Evolutionary conservation across 2,329 filamentous ascomycete species (phyloP).

Genomic region (Ascosphaera apis): DNA sequence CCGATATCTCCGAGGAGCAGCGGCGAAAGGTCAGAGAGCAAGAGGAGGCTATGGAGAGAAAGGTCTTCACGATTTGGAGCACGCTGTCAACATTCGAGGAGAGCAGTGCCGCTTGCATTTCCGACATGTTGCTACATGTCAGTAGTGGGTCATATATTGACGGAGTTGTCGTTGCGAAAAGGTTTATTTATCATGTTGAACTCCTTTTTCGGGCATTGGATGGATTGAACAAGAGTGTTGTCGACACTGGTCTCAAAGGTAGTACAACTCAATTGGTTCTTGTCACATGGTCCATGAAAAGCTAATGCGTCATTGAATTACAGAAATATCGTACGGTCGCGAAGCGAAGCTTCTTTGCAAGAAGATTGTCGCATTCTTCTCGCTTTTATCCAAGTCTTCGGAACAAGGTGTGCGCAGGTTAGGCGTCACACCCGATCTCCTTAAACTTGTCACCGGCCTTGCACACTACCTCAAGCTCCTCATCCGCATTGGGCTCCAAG

Average conservation of each 20-base stretch:
- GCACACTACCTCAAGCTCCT: slow-evolving; percentile 95
- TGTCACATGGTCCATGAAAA: background rate
- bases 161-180: slow-evolving; percentile 80
- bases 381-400: slow-evolving; percentile 79
- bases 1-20: slow-evolving; percentile 40
- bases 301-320: slow-evolving; percentile 7
- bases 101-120: slow-evolving; percentile 92
- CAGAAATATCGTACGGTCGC: slow-evolving; percentile 70
- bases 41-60: slow-evolving; percentile 91
- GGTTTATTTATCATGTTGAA: slow-evolving; percentile 90
- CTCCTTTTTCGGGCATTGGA: slow-evolving; percentile 78
- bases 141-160: slow-evolving; percentile 95
- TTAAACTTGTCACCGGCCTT: slow-evolving; percentile 88
- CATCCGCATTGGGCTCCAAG: slow-evolving; percentile 90
- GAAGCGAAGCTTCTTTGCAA: slow-evolving; percentile 99
- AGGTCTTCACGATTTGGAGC: slow-evolving; percentile 96
- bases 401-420: slow-evolving; percentile 75
- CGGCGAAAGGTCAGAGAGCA: slow-evolving; percentile 57
- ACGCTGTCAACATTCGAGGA: slow-evolving; percentile 93
- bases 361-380: slow-evolving; percentile 97
- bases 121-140: slow-evolving; percentile 94
- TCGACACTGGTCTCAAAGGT: too few relatives aligned
- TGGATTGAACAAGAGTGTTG: too few relatives aligned
- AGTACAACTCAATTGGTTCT: slow-evolving; percentile 12
- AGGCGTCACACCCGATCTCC: slow-evolving; percentile 88